Evolutionary conservation across 2,329 filamentous ascomycete species (phyloP), one percentile per base, ranked within the genome.

Genomic region (Calonectria fujianensis): DNA sequence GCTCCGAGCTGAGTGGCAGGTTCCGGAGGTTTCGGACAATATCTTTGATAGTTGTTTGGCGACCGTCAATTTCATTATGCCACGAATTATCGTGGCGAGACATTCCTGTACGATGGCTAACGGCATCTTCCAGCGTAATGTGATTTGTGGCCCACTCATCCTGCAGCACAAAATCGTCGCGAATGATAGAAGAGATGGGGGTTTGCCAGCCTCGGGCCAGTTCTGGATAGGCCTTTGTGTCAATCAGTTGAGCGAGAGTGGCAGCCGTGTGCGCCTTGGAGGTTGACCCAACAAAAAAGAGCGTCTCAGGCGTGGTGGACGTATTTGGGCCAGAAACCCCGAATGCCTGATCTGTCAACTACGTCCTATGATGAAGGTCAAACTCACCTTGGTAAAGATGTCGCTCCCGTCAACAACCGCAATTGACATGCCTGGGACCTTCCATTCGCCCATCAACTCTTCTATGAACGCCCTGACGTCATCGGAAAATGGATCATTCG

Each of bases 181-280:
- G 85, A 2, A 91, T 84, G 0, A 91, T 79, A 16, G 82, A 81
- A 1, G 85, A 85, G 37, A 92, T 85, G 3, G 85, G 85, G 0
- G 88, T 88, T 5, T 84, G 80, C 88, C 89, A 91, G 45, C 86
- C 83, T 4, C 87, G 77, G 80, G 82, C 41, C n/a, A 79, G 63
- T 1, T 51, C 69, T 1, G 80, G 69, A 41, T 80, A 74, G 18
- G 74, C 50, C 7, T 88, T 83, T 16, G 86, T 86, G 8, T 91
- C 83, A 9, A 92, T 86, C 3, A 90, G 79, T 1, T 88, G 86
- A 1, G 91, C 80, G 3, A 93, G 81, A 0, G 86, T 85, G 1
- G 89, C 89, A 0, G 88, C 87, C 0, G 87, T 89, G 61, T 90
- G 86, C 3, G 89, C 88, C 80, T 92, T 92, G 31, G 89, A 90